phyloP scores from a whole-genome alignment of 768 basidiomycete genomes.

The Russula sp. region DNA sequence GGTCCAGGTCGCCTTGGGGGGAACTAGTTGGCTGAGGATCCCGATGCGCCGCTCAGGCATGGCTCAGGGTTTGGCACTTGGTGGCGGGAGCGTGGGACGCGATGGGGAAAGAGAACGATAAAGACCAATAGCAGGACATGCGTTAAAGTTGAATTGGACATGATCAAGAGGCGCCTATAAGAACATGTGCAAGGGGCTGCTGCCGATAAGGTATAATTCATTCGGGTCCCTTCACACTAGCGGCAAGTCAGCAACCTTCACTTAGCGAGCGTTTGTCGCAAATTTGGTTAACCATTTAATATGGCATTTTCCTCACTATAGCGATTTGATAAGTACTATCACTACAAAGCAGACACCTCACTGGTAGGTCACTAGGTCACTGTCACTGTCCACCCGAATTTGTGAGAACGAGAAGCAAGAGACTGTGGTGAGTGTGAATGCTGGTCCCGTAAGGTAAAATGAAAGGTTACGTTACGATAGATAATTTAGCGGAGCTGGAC shows the following conservation, averaged over 20 bases:
- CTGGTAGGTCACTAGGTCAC: too few relatives aligned
- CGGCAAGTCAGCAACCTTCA: neutral
- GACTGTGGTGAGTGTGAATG: neutral
- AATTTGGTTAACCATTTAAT: neutral
- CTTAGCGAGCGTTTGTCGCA: neutral
- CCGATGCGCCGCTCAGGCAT: neutral
- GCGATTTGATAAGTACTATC: neutral
- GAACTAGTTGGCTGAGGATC: slow-evolving; percentile 7
- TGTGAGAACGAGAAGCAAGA: too few relatives aligned
- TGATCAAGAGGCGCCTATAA: neutral
- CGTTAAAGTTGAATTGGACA: neutral
- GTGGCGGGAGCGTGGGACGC: neutral
- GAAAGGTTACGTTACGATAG: neutral
- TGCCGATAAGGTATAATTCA: neutral
- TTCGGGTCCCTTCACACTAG: neutral
- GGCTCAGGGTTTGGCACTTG: neutral
- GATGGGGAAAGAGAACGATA: neutral
- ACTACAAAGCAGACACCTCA: too few relatives aligned
- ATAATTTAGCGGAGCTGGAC: neutral
- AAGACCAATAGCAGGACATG: neutral
- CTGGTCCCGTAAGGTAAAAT: neutral
- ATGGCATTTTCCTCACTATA: too few relatives aligned
- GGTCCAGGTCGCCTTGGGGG: slow-evolving; percentile 13
- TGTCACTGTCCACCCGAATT: too few relatives aligned
- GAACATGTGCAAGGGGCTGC: neutral